Percentiles rank a stretch among this genome's conserved stretches.
These are phyloP conservation scores for Salix brachista DNA, from an alignment of 345 rosid genomes.

Conservation along the genomic window DNA sequence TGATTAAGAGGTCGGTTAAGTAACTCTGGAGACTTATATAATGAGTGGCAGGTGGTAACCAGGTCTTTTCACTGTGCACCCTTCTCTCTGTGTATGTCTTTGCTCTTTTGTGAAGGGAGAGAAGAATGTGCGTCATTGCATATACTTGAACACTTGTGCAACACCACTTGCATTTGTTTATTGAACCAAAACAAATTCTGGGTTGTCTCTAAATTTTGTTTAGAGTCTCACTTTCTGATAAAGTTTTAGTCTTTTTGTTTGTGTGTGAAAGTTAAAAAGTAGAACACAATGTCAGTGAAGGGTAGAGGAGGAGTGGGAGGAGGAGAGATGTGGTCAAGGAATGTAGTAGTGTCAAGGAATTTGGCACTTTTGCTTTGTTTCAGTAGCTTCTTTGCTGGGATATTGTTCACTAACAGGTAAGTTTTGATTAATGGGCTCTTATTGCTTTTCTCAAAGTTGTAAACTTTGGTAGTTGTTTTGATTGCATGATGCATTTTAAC, in stretches of 20 bases:
- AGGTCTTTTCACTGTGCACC: slow-evolving; percentile 9
- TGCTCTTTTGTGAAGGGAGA: not conserved
- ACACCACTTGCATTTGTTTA: not conserved
- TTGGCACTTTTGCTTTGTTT: slow-evolving; percentile 58
- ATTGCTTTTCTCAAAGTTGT: slow-evolving; percentile 1
- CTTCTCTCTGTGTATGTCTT: slow-evolving; percentile 1
- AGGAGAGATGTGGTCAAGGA: slow-evolving; percentile 37
- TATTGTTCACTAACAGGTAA: slow-evolving; percentile 80
- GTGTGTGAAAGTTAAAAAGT: not conserved
- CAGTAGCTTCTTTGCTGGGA: slow-evolving; percentile 67
- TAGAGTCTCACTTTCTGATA: not conserved
- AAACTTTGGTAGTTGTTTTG: not conserved
- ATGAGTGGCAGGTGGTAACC: slow-evolving; percentile 16
- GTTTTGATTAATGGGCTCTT: slow-evolving; percentile 5
- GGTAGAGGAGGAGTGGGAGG: slow-evolving; percentile 37
- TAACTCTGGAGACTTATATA: not conserved
- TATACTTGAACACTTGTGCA: not conserved
- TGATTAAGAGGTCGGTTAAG: slow-evolving; percentile 7
- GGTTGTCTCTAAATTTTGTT: not conserved
- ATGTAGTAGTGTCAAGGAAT: slow-evolving; percentile 43
- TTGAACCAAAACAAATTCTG: not conserved
- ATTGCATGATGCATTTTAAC: slow-evolving; percentile 9
- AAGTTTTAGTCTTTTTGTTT: not conserved
- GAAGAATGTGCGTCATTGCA: not conserved
- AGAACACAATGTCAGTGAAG: slow-evolving; percentile 53